phyloP scores from a whole-genome alignment of 2,329 filamentous ascomycete genomes.

The Ilyonectria robusta region DNA sequence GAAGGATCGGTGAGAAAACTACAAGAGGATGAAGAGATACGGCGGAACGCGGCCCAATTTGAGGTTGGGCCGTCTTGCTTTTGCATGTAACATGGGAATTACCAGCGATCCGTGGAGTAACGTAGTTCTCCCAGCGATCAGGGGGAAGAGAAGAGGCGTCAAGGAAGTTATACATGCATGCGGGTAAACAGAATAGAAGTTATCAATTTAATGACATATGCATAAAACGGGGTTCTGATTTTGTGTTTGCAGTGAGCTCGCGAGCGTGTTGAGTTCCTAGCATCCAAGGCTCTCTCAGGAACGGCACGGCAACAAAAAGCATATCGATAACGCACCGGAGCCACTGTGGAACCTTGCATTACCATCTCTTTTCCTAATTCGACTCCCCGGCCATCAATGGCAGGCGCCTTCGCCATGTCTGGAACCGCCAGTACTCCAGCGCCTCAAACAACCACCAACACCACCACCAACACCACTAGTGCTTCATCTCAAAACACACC shows the following conservation, averaged over 20 bases:
- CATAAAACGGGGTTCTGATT: conserved; percentile 11
- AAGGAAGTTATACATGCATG: neutral
- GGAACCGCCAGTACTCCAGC: conserved; percentile 27
- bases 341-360: conserved; percentile 5
- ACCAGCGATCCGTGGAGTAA: neutral
- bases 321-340: neutral
- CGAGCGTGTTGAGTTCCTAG: neutral
- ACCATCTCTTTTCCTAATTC: neutral
- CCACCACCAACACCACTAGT: conserved; percentile 18
- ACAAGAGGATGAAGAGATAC: neutral
- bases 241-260: conserved; percentile 7
- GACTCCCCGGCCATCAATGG: conserved; percentile 31
- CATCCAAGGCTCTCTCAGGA: conserved; percentile 11
- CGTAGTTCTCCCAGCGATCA: neutral
- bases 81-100: conserved; percentile 2
- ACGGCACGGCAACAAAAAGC: conserved; percentile 19
- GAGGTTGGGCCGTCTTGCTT: conserved; percentile 4
- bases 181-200: neutral
- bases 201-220: neutral
- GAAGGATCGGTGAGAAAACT: neutral
- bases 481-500: conserved; percentile 37
- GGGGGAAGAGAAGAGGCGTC: neutral
- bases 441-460: conserved; percentile 34
- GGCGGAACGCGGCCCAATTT: conserved; percentile 10
- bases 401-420: conserved; percentile 37